Conservation (phyloP, 2,329 filamentous ascomycete genomes). For the Diplodia mutila region DNA sequence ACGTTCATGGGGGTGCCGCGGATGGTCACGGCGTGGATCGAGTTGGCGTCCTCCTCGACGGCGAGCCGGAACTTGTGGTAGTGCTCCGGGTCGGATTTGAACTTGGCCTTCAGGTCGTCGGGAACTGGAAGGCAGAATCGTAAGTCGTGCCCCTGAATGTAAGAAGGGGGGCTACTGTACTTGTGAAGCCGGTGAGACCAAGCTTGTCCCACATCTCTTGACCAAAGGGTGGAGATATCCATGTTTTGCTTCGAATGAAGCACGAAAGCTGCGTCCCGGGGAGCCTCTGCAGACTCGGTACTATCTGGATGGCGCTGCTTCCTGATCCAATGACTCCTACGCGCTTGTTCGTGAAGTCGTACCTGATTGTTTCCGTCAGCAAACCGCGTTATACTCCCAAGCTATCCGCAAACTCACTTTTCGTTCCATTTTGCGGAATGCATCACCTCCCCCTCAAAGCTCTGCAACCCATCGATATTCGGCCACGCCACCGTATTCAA, state of each 20-base stretch:
- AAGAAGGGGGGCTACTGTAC: background rate
- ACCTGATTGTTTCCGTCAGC: slow-evolving; percentile 28
- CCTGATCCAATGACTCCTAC: slow-evolving; percentile 42
- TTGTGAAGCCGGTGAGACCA: slow-evolving; percentile 38
- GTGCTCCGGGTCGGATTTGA: slow-evolving; percentile 36
- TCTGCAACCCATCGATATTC: slow-evolving; percentile 37
- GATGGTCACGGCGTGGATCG: slow-evolving; percentile 38
- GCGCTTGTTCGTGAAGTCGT: slow-evolving; percentile 39
- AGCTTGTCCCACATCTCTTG: slow-evolving; percentile 38
- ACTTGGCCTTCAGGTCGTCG: slow-evolving; percentile 33
- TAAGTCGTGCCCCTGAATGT: background rate
- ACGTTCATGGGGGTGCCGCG: slow-evolving; percentile 44
- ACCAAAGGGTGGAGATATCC: slow-evolving; percentile 42
- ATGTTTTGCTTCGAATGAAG: slow-evolving; percentile 42
- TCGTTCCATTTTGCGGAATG: slow-evolving; percentile 43
- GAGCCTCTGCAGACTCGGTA: slow-evolving; percentile 44
- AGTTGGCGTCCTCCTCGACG: slow-evolving; percentile 41
- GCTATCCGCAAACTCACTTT: too few species aligned
- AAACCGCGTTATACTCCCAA: background rate
- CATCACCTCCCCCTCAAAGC: slow-evolving; percentile 41
- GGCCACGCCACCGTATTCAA: slow-evolving; percentile 41
- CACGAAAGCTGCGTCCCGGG: slow-evolving; percentile 36
- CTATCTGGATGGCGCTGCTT: slow-evolving; percentile 47
- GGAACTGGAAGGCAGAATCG: slow-evolving; percentile 28
- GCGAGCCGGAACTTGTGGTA: slow-evolving; percentile 38